phyloP scores from a whole-genome alignment of 768 basidiomycete species.

The Macrolepiota dolichaula region DNA sequence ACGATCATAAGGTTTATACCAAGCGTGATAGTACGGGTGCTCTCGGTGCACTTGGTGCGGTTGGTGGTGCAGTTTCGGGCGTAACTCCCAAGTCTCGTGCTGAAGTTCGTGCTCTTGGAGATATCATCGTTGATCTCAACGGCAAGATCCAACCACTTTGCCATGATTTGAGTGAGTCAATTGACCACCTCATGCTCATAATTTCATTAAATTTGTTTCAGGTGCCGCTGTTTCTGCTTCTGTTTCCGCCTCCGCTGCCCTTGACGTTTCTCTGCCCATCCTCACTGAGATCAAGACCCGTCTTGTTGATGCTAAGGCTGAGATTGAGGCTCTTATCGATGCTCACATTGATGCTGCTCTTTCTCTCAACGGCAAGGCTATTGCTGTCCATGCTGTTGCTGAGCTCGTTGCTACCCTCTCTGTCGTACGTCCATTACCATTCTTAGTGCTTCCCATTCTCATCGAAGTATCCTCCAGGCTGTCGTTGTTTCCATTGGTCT shows the following conservation, averaged over 20 bases:
- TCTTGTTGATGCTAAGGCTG: conserved; percentile 9
- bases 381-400: conserved; percentile 14
- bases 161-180: not conserved
- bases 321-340: conserved; percentile 15
- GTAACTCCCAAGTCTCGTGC: not conserved
- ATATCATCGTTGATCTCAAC: conserved; percentile 8
- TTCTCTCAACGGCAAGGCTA: conserved; percentile 12
- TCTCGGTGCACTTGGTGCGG: not conserved
- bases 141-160: conserved; percentile 9
- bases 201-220: not conserved
- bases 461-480: not conserved
- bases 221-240: not conserved
- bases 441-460: not conserved
- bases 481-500: not conserved
- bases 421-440: conserved; percentile 12
- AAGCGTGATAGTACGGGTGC: too few species aligned
- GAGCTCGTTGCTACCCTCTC: conserved; percentile 9
- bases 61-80: not conserved
- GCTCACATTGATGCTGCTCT: conserved; percentile 11
- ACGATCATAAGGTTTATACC: too few species aligned
- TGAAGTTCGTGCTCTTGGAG: not conserved
- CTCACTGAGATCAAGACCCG: conserved; percentile 13
- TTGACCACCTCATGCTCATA: not conserved
- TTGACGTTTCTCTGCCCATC: conserved; percentile 15
- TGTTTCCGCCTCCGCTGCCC: not conserved